These are phyloP conservation scores for Metschnikowia henanensis DNA, from an alignment of 805 yeast genomes.

Conservation along the genomic window DNA sequence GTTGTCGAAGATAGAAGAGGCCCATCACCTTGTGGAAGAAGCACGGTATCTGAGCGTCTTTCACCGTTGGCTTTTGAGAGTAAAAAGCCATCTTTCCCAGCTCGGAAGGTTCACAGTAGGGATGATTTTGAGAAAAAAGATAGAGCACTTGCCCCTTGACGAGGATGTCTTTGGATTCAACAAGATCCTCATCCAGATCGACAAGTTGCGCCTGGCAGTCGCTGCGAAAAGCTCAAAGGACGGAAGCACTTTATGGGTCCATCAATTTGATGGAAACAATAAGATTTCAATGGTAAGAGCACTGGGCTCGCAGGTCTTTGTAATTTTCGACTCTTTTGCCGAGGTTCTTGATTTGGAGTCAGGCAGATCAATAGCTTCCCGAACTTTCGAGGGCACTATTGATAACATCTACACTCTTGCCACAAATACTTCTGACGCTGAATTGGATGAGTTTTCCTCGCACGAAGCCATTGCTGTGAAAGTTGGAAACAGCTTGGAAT, in stretches of 20 bases:
- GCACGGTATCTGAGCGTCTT: slow-evolving; percentile 20
- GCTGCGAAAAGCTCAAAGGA: slow-evolving; percentile 15
- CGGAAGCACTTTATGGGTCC: slow-evolving; percentile 13
- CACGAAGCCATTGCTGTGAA: slow-evolving; percentile 13
- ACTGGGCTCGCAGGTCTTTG: slow-evolving; percentile 10
- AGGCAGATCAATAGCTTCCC: slow-evolving; percentile 9
- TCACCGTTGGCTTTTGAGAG: slow-evolving; percentile 30
- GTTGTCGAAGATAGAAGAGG: slow-evolving; percentile 26
- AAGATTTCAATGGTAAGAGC: slow-evolving; percentile 6
- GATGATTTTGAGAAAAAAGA: background rate
- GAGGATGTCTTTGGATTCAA: slow-evolving; percentile 32
- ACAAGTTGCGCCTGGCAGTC: slow-evolving; percentile 14
- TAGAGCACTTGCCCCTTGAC: slow-evolving; percentile 7
- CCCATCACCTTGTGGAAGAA: slow-evolving; percentile 34
- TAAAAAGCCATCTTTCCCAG: slow-evolving; percentile 33
- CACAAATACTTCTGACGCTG: background rate
- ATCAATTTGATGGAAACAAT: background rate
- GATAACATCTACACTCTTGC: slow-evolving; percentile 6
- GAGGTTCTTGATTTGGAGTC: slow-evolving; percentile 14
- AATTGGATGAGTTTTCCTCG: background rate
- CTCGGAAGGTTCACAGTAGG: slow-evolving; percentile 27
- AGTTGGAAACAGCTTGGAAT: slow-evolving; percentile 5
- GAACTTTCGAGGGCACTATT: background rate
- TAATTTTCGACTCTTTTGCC: slow-evolving; percentile 12
- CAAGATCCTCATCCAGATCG: slow-evolving; percentile 31